Percentiles rank a stretch among this genome's conserved stretches.
Evolutionary conservation across 2,329 filamentous ascomycete species (phyloP).

Genomic region (Colletotrichum simmondsii): DNA sequence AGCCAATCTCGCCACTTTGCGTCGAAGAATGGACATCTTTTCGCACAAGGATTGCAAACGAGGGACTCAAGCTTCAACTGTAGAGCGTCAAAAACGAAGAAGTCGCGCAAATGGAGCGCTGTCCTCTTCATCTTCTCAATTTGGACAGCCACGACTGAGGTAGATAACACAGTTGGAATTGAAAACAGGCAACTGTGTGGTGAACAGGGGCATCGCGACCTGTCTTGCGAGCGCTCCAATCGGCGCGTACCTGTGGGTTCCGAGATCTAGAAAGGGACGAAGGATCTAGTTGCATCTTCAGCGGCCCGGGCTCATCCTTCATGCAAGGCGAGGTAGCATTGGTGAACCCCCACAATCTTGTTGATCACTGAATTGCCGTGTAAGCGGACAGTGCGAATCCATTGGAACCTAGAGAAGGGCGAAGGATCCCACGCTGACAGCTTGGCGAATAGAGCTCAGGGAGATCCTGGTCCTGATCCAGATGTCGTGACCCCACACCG

Average conservation of each 20-base stretch:
- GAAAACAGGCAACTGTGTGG: too few relatives aligned
- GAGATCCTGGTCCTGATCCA: neutral
- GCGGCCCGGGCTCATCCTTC: neutral
- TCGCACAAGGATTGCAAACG: neutral
- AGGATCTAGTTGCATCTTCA: neutral
- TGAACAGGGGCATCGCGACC: neutral
- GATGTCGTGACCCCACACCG: neutral
- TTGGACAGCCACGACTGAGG: neutral
- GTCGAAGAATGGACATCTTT: conserved; percentile 2
- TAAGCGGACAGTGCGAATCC: neutral
- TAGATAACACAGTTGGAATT: neutral
- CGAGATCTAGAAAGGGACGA: neutral
- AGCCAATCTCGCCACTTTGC: neutral
- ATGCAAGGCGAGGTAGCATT: neutral
- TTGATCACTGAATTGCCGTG: neutral
- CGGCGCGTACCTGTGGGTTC: neutral
- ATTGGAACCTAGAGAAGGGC: neutral
- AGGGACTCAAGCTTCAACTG: too few relatives aligned
- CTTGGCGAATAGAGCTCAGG: neutral
- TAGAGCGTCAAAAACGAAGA: too few relatives aligned
- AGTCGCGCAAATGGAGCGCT: neutral
- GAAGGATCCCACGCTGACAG: neutral
- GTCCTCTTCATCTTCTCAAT: neutral
- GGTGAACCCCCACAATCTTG: neutral
- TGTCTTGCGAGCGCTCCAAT: neutral